A percentile compares a stretch with the other conserved stretches of the same genome.
Evolutionary conservation across 2,329 filamentous ascomycete genomes (phyloP).

Genomic region (Meredithiella fracta): DNA sequence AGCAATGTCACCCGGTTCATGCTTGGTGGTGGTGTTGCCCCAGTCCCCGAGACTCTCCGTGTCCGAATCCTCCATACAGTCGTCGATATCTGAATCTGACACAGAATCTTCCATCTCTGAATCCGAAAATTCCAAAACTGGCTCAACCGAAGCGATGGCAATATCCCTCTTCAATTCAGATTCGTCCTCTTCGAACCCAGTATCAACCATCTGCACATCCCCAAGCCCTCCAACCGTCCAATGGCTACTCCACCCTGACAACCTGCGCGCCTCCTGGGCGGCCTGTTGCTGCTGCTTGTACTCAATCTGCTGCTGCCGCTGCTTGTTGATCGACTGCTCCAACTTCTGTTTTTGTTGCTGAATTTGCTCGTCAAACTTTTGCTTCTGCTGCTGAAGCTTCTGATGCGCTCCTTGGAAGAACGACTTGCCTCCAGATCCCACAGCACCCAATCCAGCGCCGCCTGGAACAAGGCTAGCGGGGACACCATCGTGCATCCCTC

Average conservation of each 20-base stretch:
- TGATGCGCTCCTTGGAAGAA: conserved; percentile 4
- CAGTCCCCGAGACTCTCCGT: conserved; percentile 3
- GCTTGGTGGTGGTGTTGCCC: conserved; percentile 21
- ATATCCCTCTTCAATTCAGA: conserved; percentile 16
- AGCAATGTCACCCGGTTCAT: conserved; percentile 57
- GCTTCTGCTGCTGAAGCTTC: neutral
- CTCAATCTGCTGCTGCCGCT: neutral
- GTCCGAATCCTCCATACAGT: conserved; percentile 12
- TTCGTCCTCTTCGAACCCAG: neutral
- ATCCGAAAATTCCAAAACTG: conserved; percentile 45
- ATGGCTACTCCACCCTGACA: neutral
- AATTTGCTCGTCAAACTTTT: neutral
- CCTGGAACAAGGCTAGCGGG: conserved; percentile 1
- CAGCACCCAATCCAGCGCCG: neutral
- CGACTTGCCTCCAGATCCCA: conserved; percentile 4
- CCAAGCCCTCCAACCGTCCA: neutral
- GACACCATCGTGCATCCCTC: neutral
- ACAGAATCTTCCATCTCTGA: conserved; percentile 38
- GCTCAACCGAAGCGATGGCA: conserved; percentile 24
- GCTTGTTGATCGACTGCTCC: neutral
- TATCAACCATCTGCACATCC: neutral
- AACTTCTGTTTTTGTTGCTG: neutral
- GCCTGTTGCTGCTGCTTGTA: neutral
- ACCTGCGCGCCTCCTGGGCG: neutral
- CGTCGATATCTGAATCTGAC: conserved; percentile 31